Evolutionary conservation across 805 yeast species (phyloP).

Genomic region (Hemisphaericaspora nanyangensis): DNA sequence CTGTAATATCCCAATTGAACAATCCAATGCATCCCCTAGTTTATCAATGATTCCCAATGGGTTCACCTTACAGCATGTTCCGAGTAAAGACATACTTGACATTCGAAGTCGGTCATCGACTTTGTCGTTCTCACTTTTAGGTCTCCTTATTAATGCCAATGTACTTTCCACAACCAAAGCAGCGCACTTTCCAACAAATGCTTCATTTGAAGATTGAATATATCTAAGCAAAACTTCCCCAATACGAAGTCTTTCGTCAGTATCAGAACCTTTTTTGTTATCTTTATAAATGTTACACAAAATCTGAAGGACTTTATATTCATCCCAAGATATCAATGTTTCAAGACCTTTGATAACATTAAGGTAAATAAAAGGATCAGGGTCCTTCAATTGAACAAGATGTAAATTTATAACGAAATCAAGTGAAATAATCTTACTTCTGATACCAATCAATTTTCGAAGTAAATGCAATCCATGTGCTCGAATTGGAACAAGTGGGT

Average conservation of each 20-base stretch:
- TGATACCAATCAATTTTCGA: slow-evolving; percentile 48
- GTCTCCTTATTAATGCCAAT: slow-evolving; percentile 34
- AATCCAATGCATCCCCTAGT: slow-evolving; percentile 62
- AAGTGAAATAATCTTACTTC: slow-evolving; percentile 48
- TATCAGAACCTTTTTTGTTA: slow-evolving; percentile 17
- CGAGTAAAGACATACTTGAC: slow-evolving; percentile 87
- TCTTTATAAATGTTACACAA: slow-evolving; percentile 37
- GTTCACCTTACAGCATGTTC: slow-evolving; percentile 58
- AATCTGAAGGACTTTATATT: slow-evolving; percentile 29
- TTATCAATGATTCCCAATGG: slow-evolving; percentile 49
- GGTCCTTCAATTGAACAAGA: slow-evolving; percentile 60
- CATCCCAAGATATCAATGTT: slow-evolving; percentile 47
- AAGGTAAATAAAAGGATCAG: slow-evolving; percentile 83
- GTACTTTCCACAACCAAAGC: slow-evolving; percentile 41
- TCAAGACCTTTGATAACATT: slow-evolving; percentile 80
- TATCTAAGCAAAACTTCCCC: slow-evolving; percentile 78
- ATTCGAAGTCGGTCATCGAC: slow-evolving; percentile 64
- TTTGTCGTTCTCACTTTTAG: slow-evolving; percentile 17
- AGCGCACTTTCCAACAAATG: slow-evolving; percentile 45
- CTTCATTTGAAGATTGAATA: slow-evolving; percentile 46
- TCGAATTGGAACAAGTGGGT: slow-evolving; percentile 76
- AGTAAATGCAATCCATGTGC: slow-evolving; percentile 79
- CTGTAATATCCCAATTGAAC: slow-evolving; percentile 70
- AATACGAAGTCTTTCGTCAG: slow-evolving; percentile 70
- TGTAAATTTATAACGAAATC: slow-evolving; percentile 60